A percentile compares a stretch with the other conserved stretches of the same genome.
These are phyloP conservation scores for Claviceps quebecensis DNA, from an alignment of 2,329 filamentous ascomycete genomes.

Conservation along the genomic window DNA sequence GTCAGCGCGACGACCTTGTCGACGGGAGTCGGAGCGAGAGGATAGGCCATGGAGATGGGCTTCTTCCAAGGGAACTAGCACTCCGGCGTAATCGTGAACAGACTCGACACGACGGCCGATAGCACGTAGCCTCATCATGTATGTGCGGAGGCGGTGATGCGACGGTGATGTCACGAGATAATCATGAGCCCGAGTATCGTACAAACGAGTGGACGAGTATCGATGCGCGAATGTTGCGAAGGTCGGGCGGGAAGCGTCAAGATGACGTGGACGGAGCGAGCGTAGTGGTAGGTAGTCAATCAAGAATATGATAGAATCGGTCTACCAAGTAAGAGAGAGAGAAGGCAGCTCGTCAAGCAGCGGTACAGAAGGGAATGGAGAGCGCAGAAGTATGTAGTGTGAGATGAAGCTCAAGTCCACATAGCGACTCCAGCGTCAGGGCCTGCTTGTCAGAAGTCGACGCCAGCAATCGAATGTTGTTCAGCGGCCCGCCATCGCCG, in stretches of 20 bases:
- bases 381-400: too few species aligned
- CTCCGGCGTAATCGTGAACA: constrained; percentile 35
- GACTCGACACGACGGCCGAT: constrained; percentile 26
- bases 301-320: too few species aligned
- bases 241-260: too few species aligned
- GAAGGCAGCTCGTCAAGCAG: too few species aligned
- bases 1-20: constrained; percentile 7
- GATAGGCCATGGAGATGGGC: constrained; percentile 43
- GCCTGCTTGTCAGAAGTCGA: neutral
- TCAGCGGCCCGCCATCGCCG: neutral
- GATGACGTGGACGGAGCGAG: too few species aligned
- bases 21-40: constrained; percentile 27
- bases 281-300: too few species aligned
- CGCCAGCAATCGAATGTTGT: neutral
- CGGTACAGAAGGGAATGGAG: too few species aligned
- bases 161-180: neutral
- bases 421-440: neutral
- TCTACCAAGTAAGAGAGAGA: too few species aligned
- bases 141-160: neutral
- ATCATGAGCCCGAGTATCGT: neutral
- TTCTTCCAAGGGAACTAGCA: constrained; percentile 38
- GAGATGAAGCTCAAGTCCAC: neutral
- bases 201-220: neutral
- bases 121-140: constrained; percentile 17
- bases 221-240: too few species aligned